Evolutionary conservation across 371 early-diverging fungal genomes (phyloP).

Genomic region (Funneliformis caledonium): DNA sequence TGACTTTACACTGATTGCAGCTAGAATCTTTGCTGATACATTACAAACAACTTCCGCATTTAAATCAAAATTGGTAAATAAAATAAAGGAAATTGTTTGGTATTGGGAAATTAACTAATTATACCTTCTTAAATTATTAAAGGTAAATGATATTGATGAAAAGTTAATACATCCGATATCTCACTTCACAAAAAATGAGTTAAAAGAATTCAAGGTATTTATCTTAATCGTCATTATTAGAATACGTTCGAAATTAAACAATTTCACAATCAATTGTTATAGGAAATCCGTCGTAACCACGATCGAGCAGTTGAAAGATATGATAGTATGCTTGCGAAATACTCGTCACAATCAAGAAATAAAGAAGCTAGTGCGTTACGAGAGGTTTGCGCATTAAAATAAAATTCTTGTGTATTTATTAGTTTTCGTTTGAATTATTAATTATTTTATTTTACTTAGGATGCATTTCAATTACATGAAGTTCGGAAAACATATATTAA

Average conservation of each 20-base stretch:
- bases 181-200: slow-evolving; percentile 8
- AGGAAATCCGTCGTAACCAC: slow-evolving; percentile 7
- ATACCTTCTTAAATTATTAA: not conserved
- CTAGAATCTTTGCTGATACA: slow-evolving; percentile 17
- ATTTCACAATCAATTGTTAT: not conserved
- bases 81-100: too few species aligned
- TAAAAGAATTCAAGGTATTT: slow-evolving; percentile 30
- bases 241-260: not conserved
- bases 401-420: not conserved
- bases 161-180: slow-evolving; percentile 14
- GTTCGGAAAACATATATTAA: slow-evolving; percentile 23
- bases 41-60: slow-evolving; percentile 23
- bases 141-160: slow-evolving; percentile 36
- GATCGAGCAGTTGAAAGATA: slow-evolving; percentile 7
- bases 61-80: slow-evolving; percentile 30
- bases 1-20: slow-evolving; percentile 5
- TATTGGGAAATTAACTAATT: not conserved
- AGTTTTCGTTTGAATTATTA: not conserved
- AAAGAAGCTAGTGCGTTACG: slow-evolving; percentile 26
- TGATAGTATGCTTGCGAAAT: slow-evolving; percentile 16
- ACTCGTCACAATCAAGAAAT: slow-evolving; percentile 25
- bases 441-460: not conserved
- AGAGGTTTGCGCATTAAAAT: not conserved
- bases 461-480: slow-evolving; percentile 32
- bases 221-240: not conserved